Evolutionary conservation across 352 stramenopile species (phyloP).

Genomic region (Globisporangium spiculum): DNA sequence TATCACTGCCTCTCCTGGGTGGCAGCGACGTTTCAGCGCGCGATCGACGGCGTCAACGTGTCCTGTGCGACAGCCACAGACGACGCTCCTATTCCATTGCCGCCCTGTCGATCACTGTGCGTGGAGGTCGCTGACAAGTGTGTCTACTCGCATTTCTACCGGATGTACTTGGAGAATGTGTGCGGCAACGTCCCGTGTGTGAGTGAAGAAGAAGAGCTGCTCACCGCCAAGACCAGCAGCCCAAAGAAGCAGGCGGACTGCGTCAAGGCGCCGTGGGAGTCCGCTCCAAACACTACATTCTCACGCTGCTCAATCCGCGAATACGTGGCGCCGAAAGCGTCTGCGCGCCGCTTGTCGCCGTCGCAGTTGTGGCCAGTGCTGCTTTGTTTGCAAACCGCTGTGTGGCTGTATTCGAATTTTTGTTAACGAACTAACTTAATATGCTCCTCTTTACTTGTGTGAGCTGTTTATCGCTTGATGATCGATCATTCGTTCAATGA

Average conservation of each 20-base stretch:
- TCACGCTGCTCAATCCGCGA: slow-evolving; percentile 56
- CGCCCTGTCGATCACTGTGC: slow-evolving; percentile 65
- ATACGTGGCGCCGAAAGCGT: slow-evolving; percentile 32
- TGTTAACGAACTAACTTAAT: slow-evolving; percentile 6
- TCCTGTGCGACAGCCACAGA: slow-evolving; percentile 29
- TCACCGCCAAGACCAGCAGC: slow-evolving; percentile 26
- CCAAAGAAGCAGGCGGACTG: slow-evolving; percentile 38
- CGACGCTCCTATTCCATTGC: slow-evolving; percentile 28
- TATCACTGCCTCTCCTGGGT: slow-evolving; percentile 76
- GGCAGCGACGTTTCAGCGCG: slow-evolving; percentile 39
- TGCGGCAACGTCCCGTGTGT: slow-evolving; percentile 65
- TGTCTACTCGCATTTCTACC: slow-evolving; percentile 72
- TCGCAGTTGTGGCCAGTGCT: not conserved
- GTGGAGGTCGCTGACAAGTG: slow-evolving; percentile 77
- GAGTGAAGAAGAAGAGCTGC: slow-evolving; percentile 40
- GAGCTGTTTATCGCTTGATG: not conserved
- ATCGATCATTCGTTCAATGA: not conserved
- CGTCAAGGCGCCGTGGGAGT: slow-evolving; percentile 49
- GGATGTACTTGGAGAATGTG: slow-evolving; percentile 57
- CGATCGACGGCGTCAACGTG: slow-evolving; percentile 32
- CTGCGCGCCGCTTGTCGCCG: not conserved
- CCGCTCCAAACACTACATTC: slow-evolving; percentile 41
- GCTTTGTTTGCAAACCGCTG: not conserved
- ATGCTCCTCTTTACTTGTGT: not conserved
- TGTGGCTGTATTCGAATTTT: slow-evolving; percentile 1